Base-by-base conservation (phyloP, 768 basidiomycete genomes). In the Russula emetica region DNA sequence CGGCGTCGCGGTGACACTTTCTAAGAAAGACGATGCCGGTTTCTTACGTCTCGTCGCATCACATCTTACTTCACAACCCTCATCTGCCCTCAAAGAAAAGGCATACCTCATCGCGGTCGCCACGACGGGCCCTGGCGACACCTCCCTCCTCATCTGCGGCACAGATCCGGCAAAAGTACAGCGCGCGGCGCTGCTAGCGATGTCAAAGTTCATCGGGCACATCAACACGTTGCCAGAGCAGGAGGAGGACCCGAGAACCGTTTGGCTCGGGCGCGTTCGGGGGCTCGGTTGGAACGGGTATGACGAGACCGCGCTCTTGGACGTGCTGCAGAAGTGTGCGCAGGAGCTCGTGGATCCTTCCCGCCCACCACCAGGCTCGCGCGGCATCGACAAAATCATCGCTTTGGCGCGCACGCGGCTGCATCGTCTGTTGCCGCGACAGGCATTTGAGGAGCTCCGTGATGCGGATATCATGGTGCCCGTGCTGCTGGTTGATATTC, bases 401-500 rank as follows among this genome's bases (percentile, higher is more conserved):
- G 73, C 74, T 0, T 78, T 80, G 20, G 83, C 85, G 0, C 83
- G 89, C 4, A 79, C 87, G 0, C 81, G 82, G 36, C 78, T 92
- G 2, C 82, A 88, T 62, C 81, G 90, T 7, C 73, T 91, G 59
- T 80, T 81, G 0, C 81, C 88, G 0, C 71, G 69, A 20, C 78
- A 87, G 67, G 88, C 89, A 0, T 83, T 79, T 71, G 78, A 79
- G 1, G 84, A 88, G 68, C 78, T 90, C 7, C 78, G 79, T 34
- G 73, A 74, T 52, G 30, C 66, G 5, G 74, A 78, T 30, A 77
- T 81, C 44, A 78, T 76, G 5, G 83, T 83, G 45, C 88, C 89
- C 1, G 85, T 84, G 1, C 81, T 91, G 60, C 78, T 92, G 47
- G 89, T 92, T 8, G 90, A 92, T 72, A 90, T 92, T 57, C 84